Percentiles rank a stretch among this genome's conserved stretches.
Conservation (phyloP, 768 basidiomycete species). For the Coprinellus aureogranulatus region DNA sequence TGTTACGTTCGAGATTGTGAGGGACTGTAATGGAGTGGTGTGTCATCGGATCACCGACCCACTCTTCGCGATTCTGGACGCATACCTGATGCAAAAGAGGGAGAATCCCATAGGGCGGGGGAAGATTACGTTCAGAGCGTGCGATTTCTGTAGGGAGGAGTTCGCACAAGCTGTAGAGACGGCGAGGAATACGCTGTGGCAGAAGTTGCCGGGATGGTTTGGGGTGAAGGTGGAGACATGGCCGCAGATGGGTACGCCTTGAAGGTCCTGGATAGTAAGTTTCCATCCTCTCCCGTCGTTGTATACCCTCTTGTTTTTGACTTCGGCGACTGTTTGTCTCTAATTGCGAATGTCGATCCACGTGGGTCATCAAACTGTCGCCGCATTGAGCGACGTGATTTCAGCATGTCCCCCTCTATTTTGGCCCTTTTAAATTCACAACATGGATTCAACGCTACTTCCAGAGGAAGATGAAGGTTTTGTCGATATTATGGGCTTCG, state of each 20-base stretch:
- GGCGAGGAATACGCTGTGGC: constrained; percentile 65
- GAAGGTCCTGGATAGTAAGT: too few species aligned
- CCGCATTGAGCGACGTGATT: not conserved
- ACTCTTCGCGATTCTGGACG: constrained; percentile 66
- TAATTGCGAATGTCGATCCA: not conserved
- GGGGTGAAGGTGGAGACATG: constrained; percentile 42
- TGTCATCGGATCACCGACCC: constrained; percentile 68
- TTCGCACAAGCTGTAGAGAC: constrained; percentile 59
- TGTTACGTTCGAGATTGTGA: constrained; percentile 70
- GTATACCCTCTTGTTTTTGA: not conserved
- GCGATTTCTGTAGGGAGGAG: constrained; percentile 62
- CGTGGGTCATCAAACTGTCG: too few species aligned
- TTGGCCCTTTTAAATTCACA: too few species aligned
- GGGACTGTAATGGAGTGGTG: constrained; percentile 68
- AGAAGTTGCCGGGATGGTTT: constrained; percentile 64
- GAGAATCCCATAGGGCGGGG: constrained; percentile 45
- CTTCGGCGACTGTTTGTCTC: not conserved
- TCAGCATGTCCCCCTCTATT: not conserved
- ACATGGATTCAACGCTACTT: too few species aligned
- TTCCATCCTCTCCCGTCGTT: too few species aligned
- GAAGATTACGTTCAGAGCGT: constrained; percentile 50
- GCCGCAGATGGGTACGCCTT: constrained; percentile 16
- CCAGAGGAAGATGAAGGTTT: not conserved
- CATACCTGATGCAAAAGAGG: constrained; percentile 63
- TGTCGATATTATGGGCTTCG: not conserved